Percentiles rank a stretch among this genome's conserved stretches.
These are phyloP conservation scores for Podila clonocystis DNA, from an alignment of 192 early-diverging fungal genomes.

Conservation along the genomic window DNA sequence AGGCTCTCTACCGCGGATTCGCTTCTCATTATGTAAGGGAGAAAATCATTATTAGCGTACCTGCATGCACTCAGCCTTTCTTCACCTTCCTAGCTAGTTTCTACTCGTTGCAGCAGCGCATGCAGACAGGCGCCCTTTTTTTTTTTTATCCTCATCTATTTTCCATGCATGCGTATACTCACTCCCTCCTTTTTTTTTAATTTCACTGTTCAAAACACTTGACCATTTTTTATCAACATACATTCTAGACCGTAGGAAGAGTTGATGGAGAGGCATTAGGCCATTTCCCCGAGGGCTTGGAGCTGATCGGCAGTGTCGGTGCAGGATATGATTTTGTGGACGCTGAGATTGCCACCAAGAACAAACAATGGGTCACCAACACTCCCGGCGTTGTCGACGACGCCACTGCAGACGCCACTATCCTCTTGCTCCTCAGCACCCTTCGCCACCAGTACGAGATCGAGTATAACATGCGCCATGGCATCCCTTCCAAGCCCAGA, in stretches of 20 bases:
- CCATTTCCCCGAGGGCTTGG: slow-evolving; percentile 31
- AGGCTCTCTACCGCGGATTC: slow-evolving; percentile 40
- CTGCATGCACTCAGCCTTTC: neutral
- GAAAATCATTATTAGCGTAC: neutral
- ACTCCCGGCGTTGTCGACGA: slow-evolving; percentile 42
- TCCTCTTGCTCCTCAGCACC: slow-evolving; percentile 33
- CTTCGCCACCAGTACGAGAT: slow-evolving; percentile 37
- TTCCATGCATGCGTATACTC: too few relatives aligned
- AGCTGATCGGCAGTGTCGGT: slow-evolving; percentile 32
- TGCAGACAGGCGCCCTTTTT: too few relatives aligned
- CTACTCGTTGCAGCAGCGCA: too few relatives aligned
- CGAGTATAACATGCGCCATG: slow-evolving; percentile 35
- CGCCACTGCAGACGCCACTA: slow-evolving; percentile 41
- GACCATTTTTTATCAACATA: neutral
- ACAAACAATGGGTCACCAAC: slow-evolving; percentile 43
- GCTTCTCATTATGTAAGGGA: slow-evolving; percentile 44
- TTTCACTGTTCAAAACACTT: neutral
- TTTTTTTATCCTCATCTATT: too few relatives aligned
- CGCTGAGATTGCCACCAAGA: slow-evolving; percentile 22
- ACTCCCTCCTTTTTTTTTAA: too few relatives aligned
- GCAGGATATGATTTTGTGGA: slow-evolving; percentile 53
- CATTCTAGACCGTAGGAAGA: slow-evolving; percentile 36
- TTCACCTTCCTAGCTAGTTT: too few relatives aligned
- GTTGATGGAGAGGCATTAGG: slow-evolving; percentile 49
- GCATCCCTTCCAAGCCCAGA: slow-evolving; percentile 14